Evolutionary conservation across 176 grass and related monocot genomes (phyloP).

Genomic region (Thinopyrum elongatum): DNA sequence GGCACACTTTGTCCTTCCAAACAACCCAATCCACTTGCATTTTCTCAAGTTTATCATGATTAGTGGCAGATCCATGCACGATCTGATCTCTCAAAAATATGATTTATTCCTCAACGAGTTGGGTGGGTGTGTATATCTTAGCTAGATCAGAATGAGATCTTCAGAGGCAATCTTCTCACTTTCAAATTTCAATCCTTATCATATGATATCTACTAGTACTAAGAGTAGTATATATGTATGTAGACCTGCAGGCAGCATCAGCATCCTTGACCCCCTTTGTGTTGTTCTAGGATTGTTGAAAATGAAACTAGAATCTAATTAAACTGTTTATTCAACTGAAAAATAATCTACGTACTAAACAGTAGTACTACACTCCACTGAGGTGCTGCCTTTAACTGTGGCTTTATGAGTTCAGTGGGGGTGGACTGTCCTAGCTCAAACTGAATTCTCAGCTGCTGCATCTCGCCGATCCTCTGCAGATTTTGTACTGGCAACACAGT

Average conservation of each 20-base stretch:
- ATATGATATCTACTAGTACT: neutral
- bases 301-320: neutral
- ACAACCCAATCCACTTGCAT: neutral
- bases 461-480: neutral
- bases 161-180: neutral
- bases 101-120: neutral
- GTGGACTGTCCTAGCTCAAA: neutral
- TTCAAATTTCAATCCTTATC: neutral
- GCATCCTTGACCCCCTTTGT: neutral
- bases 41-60: conserved; percentile 18
- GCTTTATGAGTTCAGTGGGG: neutral
- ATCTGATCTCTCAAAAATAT: neutral
- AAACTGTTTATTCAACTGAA: neutral
- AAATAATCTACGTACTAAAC: neutral
- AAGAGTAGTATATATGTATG: neutral
- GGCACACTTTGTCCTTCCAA: neutral
- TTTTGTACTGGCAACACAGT: neutral
- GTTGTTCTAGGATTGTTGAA: neutral
- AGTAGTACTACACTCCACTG: neutral
- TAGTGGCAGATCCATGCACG: neutral
- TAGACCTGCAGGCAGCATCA: neutral
- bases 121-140: neutral
- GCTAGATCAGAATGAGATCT: conserved; percentile 9
- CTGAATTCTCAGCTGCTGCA: neutral
- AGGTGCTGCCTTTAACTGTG: neutral